These are phyloP conservation scores for Neurospora sp. DNA, from an alignment of 495 filamentous ascomycete genomes.

Conservation along the genomic window DNA sequence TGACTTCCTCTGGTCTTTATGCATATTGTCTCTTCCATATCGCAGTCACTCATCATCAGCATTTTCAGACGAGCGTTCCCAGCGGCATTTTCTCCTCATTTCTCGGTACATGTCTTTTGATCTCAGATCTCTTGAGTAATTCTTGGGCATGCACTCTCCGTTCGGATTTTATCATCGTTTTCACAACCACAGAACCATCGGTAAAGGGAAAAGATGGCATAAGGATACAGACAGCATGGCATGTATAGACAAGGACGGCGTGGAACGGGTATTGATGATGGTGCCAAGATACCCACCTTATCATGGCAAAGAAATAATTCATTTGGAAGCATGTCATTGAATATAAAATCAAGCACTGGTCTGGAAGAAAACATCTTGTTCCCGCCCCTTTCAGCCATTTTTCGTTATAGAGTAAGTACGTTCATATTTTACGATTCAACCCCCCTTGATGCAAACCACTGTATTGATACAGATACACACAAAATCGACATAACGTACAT, in stretches of 20 bases:
- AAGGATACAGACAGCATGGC: neutral
- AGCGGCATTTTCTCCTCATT: neutral
- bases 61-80: neutral
- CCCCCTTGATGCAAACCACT: neutral
- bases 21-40: neutral
- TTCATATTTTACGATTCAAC: neutral
- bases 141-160: neutral
- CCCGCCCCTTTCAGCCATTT: neutral
- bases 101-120: neutral
- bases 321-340: neutral
- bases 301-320: neutral
- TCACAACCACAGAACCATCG: neutral
- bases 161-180: neutral
- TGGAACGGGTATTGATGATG: neutral
- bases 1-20: neutral
- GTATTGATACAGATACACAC: neutral
- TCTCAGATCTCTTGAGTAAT: no score
- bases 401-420: neutral
- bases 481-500: neutral
- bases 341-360: neutral
- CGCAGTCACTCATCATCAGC: neutral
- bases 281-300: neutral
- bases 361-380: neutral
- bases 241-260: neutral
- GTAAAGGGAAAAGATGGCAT: neutral